Evolutionary conservation across 345 rosid genomes (phyloP).

Genomic region (Citrus sp.): DNA sequence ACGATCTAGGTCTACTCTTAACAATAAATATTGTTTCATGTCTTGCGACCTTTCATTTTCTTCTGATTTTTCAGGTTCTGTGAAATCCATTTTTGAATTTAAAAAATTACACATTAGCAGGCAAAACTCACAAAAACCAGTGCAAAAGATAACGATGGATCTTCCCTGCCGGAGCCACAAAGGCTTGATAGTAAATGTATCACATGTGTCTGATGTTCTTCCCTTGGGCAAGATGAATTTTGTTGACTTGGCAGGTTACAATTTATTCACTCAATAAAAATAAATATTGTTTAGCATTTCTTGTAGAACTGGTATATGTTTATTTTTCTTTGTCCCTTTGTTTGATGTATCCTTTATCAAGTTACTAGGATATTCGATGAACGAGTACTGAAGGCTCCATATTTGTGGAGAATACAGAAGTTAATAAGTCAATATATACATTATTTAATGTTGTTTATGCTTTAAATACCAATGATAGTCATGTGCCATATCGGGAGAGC

Average conservation of each 20-base stretch:
- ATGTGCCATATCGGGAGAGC: conserved; percentile 76
- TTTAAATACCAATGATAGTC: conserved; percentile 52
- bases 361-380: conserved; percentile 61
- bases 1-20: too few relatives aligned
- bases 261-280: neutral
- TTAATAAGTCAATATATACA: conserved; percentile 67
- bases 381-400: conserved; percentile 30
- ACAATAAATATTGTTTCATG: neutral
- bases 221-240: conserved; percentile 59
- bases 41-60: neutral
- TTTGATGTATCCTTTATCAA: conserved; percentile 28
- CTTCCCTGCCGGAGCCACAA: conserved; percentile 40
- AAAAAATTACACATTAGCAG: conserved; percentile 34
- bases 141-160: conserved; percentile 31
- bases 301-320: neutral
- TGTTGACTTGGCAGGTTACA: conserved; percentile 66
- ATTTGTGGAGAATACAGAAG: conserved; percentile 42
- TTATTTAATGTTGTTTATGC: conserved; percentile 65
- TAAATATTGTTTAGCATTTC: neutral
- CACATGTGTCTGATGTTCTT: conserved; percentile 14
- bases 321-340: neutral
- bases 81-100: conserved; percentile 53
- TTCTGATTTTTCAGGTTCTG: conserved; percentile 35
- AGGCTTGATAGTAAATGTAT: conserved; percentile 54
- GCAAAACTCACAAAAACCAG: conserved; percentile 22